Evolutionary conservation across 768 basidiomycete genomes (phyloP).

Genomic region (Lactarius sp.): DNA sequence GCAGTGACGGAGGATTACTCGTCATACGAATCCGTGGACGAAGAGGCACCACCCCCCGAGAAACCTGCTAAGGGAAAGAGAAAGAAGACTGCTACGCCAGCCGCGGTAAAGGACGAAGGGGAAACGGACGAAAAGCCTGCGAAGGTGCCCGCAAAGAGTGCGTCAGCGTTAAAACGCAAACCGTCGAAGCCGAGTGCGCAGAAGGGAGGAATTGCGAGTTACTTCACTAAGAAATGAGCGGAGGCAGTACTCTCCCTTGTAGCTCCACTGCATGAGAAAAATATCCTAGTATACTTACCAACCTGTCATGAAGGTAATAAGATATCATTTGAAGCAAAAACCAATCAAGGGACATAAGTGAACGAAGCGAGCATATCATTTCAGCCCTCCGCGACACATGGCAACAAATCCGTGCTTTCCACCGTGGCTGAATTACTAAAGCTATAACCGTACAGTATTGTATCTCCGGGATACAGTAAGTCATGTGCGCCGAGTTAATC

Average conservation of each 20-base stretch:
- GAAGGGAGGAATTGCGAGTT: constrained; percentile 20
- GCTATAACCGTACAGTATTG: too few relatives aligned
- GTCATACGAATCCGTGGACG: constrained; percentile 72
- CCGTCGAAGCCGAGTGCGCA: constrained; percentile 8
- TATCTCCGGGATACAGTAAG: too few relatives aligned
- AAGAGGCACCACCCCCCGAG: constrained; percentile 40
- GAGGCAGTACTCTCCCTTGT: background rate
- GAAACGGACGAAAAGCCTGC: constrained; percentile 1
- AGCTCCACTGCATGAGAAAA: background rate
- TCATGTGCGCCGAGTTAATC: too few relatives aligned
- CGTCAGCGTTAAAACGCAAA: constrained; percentile 11
- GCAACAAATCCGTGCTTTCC: too few relatives aligned
- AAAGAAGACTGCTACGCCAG: constrained; percentile 15
- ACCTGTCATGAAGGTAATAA: background rate
- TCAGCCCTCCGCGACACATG: too few relatives aligned
- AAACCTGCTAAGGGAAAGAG: constrained; percentile 23
- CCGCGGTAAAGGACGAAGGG: constrained; percentile 5
- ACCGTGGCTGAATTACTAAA: too few relatives aligned
- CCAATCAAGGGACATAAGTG: too few relatives aligned
- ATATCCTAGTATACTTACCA: background rate
- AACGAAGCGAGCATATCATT: too few relatives aligned
- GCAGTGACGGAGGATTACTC: constrained; percentile 75
- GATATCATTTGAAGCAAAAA: background rate
- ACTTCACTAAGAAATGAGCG: constrained; percentile 19
- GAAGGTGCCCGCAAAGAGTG: constrained; percentile 7